phyloP scores from a whole-genome alignment of 2,329 filamentous ascomycete genomes.

The Neofusicoccum sp. region DNA sequence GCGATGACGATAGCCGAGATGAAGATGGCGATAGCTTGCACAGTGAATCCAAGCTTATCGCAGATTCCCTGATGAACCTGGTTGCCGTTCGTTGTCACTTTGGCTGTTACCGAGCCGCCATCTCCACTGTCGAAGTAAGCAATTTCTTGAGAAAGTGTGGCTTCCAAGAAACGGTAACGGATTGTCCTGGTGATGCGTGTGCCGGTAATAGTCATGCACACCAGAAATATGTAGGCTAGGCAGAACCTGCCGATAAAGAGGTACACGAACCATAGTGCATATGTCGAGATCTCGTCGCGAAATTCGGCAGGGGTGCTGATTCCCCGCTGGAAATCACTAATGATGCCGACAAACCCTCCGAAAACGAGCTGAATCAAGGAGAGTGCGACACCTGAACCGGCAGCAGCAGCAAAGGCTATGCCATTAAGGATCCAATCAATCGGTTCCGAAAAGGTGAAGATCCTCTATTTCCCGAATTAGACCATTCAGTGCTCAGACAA shows the following conservation, averaged over 20 bases:
- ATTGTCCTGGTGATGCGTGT: slow-evolving; percentile 49
- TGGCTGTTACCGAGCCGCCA: slow-evolving; percentile 81
- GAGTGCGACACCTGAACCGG: slow-evolving; percentile 48
- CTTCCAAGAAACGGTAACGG: slow-evolving; percentile 60
- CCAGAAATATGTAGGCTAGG: slow-evolving; percentile 60
- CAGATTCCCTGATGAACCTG: slow-evolving; percentile 85
- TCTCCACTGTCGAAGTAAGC: slow-evolving; percentile 65
- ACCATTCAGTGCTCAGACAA: too few relatives aligned
- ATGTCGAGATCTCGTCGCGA: slow-evolving; percentile 40
- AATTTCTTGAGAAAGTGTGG: slow-evolving; percentile 66
- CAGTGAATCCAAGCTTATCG: slow-evolving; percentile 52
- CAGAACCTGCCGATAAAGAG: slow-evolving; percentile 30
- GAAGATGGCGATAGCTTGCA: slow-evolving; percentile 70
- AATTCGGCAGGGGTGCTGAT: slow-evolving; percentile 37
- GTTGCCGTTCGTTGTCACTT: slow-evolving; percentile 93
- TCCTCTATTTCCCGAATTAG: slow-evolving; percentile 29
- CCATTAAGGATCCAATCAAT: slow-evolving; percentile 36
- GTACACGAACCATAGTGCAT: slow-evolving; percentile 44
- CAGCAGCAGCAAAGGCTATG: slow-evolving; percentile 38
- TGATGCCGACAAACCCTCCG: slow-evolving; percentile 51
- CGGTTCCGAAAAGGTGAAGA: slow-evolving; percentile 39
- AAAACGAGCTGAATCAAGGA: slow-evolving; percentile 58
- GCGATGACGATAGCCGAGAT: slow-evolving; percentile 69
- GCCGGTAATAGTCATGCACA: slow-evolving; percentile 69
- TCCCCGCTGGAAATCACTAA: slow-evolving; percentile 47